Evolutionary conservation across 306 rosid species (phyloP), one percentile per base, ranked within the genome.

Genomic region (Crotalaria pallida): DNA sequence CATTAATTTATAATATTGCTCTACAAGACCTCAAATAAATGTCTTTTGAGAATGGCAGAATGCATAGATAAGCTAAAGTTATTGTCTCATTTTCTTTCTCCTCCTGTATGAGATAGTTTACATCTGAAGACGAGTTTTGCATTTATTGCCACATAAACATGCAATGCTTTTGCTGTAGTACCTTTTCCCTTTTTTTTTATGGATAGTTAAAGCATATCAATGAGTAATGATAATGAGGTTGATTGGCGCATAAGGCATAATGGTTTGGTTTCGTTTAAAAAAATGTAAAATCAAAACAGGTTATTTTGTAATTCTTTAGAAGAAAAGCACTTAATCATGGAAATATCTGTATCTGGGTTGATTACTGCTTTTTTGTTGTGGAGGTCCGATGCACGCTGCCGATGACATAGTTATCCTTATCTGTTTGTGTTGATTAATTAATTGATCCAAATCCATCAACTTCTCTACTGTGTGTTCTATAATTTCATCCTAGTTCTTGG

Each of bases 21-120:
- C 13, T 43, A 62, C 53, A 52, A 52, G 31, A 21, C 51, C 10
- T 5, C 0, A 45, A 45, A 6, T 1, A 45, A 45, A 6, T 45
- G 21, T 15, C 51, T 45, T 45, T 18, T 2, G 23, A 49, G 26
- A 45, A 15, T 17, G 51, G 3, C 11, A 49, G 26, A 45, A 15
- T 17, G 51, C 2, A 55, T 53, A 2, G 56, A 17, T 71, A 47
- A 22, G 47, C 38, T 56, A 33, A 9, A 44, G 29, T 3, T 31
- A 62, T 38, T 5, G 21, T 2, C 45, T 31, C 55, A 12, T 68
- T 69, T 31, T 48, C 51, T 23, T 23, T 34, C 2, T 56, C 61
- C 65, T 74, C 7, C 18, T 4, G 21, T n/a, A 7, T 47, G 58
- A 57, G 73, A 75, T 58, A 26, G 19, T 66, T 76, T 48, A 12